Evolutionary conservation across 1,284 basidiomycete species (phyloP), one percentile per base, ranked within the genome.

Genomic region (Prillingera fragicola): DNA sequence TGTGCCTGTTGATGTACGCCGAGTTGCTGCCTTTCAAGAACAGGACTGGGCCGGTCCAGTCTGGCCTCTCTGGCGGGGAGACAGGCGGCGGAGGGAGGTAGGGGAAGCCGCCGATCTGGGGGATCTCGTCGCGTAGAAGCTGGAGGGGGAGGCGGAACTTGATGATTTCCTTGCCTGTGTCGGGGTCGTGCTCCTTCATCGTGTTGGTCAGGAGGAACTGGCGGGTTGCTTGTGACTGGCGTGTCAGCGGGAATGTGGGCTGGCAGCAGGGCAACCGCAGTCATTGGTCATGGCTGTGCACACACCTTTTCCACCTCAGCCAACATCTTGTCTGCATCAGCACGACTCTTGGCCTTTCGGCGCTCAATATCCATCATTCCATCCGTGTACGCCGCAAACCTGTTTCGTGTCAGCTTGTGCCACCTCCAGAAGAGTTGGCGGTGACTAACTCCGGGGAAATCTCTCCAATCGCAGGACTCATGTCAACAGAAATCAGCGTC

Each of bases 171-270:
- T 63, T 48, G 14, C 50, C 48, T 8, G 28, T 37, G 31, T 23
- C 33, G 52, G 45, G n/a, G 22, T 50, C 28, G 3, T 53, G 53
- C 4, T 65, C 57, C 32, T 59, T 54, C 7, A 60, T 53, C 6
- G 75, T 68, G 62, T 79, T 79, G 17, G 78, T 79, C n/a, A 79
- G 65, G 14, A 79, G 70, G 67, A 79, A 79, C 56, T 78, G 76
- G 4, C 77, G 73, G 3, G 76, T 73, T 4, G 71, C 54, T 13
- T 77, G 60, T 15, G 71, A 60, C 71, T 73, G 56, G n/a, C 26
- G 8, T 17, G 26, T 8, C 8, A 33, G 8, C 8, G 15, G 27
- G 15, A 28, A 28, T 28, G 27, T 10, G 15, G 10, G 27, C 27
- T 10, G 27, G 10, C 27, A n/a, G 10, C n/a, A n/a, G n/a, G n/a